phyloP scores from a whole-genome alignment of 192 early-diverging fungal species.

The Coemansia sp. region DNA sequence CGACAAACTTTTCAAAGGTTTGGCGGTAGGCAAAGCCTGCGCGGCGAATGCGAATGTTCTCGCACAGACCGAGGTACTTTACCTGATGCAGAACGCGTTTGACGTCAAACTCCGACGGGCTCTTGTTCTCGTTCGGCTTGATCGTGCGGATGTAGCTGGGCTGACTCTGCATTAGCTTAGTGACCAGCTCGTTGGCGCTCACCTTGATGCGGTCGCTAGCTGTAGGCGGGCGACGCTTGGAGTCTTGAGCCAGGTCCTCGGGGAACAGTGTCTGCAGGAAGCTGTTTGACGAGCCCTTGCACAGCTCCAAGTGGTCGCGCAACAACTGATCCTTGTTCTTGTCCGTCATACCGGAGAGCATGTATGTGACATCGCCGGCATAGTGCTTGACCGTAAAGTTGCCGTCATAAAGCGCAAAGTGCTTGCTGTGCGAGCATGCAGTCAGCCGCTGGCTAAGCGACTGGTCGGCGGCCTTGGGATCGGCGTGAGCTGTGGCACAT shows the following conservation, averaged over 20 bases:
- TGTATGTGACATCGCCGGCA: constrained; percentile 94
- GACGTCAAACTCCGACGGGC: constrained; percentile 84
- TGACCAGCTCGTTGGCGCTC: constrained; percentile 80
- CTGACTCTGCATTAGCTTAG: constrained; percentile 91
- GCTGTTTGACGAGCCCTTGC: constrained; percentile 71
- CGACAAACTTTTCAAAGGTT: constrained; percentile 84
- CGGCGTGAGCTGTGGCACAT: constrained; percentile 96
- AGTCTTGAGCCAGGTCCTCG: constrained; percentile 80
- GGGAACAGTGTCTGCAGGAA: constrained; percentile 87
- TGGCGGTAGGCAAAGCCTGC: constrained; percentile 97
- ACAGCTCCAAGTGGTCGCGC: constrained; percentile 88
- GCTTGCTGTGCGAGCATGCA: constrained; percentile 64
- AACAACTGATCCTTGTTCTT: constrained; percentile 96
- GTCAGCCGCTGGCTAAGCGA: constrained; percentile 69
- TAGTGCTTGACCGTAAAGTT: constrained; percentile 91
- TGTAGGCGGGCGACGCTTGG: constrained; percentile 96
- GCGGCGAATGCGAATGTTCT: constrained; percentile 96
- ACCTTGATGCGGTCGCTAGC: constrained; percentile 94
- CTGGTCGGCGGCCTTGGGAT: constrained; percentile 72
- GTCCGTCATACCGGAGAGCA: constrained; percentile 90
- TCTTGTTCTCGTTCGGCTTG: constrained; percentile 97
- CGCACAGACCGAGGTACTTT: constrained; percentile 93
- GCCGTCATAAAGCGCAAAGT: constrained; percentile 68
- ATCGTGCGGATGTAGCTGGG: constrained; percentile 97
- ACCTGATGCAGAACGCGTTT: constrained; percentile 95